Evolutionary conservation across 1,139 yeast genomes (phyloP).

Genomic region (Debaryomyces subglobosus): DNA sequence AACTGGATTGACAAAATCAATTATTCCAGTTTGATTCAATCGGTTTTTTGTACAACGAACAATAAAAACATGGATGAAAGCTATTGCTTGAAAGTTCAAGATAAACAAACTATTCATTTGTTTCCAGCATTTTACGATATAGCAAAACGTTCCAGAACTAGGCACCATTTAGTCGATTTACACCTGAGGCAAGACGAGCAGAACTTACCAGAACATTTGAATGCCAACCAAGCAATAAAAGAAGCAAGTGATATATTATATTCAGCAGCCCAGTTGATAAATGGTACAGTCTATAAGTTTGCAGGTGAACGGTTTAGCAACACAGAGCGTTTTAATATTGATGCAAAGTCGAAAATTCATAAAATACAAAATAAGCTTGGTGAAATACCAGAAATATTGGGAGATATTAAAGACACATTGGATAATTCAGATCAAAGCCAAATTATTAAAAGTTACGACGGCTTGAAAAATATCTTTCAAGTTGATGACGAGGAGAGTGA

Average conservation of each 20-base stretch:
- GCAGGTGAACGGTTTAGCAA: slow-evolving; percentile 25
- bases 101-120: slow-evolving; percentile 26
- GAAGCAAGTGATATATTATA: slow-evolving; percentile 26
- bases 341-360: slow-evolving; percentile 21
- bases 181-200: neutral
- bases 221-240: slow-evolving; percentile 23
- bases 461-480: neutral
- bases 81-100: slow-evolving; percentile 41
- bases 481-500: slow-evolving; percentile 1
- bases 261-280: slow-evolving; percentile 20
- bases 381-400: neutral
- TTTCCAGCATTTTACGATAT: slow-evolving; percentile 33
- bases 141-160: slow-evolving; percentile 5
- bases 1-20: slow-evolving; percentile 39
- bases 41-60: slow-evolving; percentile 46
- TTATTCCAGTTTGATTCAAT: slow-evolving; percentile 37
- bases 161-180: neutral
- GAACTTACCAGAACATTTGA: neutral
- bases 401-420: neutral
- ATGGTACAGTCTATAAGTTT: slow-evolving; percentile 23
- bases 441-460: neutral
- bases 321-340: slow-evolving; percentile 24
- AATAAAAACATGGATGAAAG: slow-evolving; percentile 24
- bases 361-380: slow-evolving; percentile 15
- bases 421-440: neutral